Evolutionary conservation across 257 asterid species (phyloP), one percentile per base, ranked within the genome.

Genomic region (Mitragyna speciosa): DNA sequence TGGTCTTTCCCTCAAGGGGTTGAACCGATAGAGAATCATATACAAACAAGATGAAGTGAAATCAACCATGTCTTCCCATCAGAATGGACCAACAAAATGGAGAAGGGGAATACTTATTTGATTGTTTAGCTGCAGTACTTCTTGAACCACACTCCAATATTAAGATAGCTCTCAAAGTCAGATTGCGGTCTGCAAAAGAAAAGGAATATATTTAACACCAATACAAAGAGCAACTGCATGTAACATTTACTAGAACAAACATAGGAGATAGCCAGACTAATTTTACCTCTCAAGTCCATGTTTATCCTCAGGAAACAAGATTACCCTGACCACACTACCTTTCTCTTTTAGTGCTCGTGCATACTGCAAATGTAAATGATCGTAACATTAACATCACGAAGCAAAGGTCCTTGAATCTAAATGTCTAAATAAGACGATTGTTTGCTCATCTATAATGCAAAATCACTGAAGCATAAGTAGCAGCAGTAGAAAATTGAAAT

Each of bases 141-240:
- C 83, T 86, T 91, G 90, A 95, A 94, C 99, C 98, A 94, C 63
- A 90, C 84, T 48, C 96, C 99, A 30, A 92, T 88, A 33, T 92
- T 89, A 39, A 95, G 92, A 84, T 85, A 95, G 95, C 98, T 91
- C 78, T 94, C 99, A 5, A 91, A 92, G 79, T 95, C 98, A 8
- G 98, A 91, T 77, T 86, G 97, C 0, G 97, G 99, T 76, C 99
- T 92, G 96, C 87, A 89, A 73, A 64, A 78, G 74, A 58, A 41
- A 56, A 59, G 24, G 75, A 52, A 48, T 8, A 31, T 15, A 47
- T 78, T 22, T 68, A 59, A 67, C 48, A 48, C 45, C 26, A 26
- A 15, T 52, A 15, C 24, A 43, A 58, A 66, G 70, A 45, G 19
- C 30, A 70, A 47, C 26, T 12, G 30, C 51, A 5, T 24, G 74